Base-by-base conservation (phyloP, 306 rosid species). In the Inga leiocalycina region DNA sequence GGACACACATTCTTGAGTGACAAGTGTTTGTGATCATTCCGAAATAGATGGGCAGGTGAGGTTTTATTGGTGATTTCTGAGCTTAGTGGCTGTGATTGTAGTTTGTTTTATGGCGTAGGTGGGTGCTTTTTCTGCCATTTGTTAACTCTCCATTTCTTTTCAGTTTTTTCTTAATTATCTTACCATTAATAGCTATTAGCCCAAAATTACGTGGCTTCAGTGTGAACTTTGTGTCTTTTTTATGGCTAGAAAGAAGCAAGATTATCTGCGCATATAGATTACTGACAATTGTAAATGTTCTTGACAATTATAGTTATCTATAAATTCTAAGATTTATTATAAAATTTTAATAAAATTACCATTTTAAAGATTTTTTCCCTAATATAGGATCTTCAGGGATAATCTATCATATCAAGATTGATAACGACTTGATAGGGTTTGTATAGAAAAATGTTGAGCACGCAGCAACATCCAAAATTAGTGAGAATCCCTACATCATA, bases 41-140 rank as follows among this genome's bases (percentile, higher is more conserved):
- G 88, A 81, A 85, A 86, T 74, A 43, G 16, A 72, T 70, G 94
- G 84, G 19, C 86, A 46, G 91, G 84, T 84, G 91, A 88, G 88
- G 76, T 73, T 86, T 86, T 88, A 14, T 59, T 74, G 89, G 85
- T 44, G 80, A 85, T 51, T 44, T 86, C 41, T 67, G n/a, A 57
- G 56, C 78, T 49, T 57, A 41, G 79, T 76, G 82, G 82, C 34
- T 64, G 73, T 77, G 72, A 77, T 81, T 69, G 80, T 78, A 24
- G 85, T 75, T 86, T 61, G 74, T 62, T 66, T 10, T 43, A n/a
- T 32, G 43, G 48, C 67, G 22, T 24, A 27, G 51, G 56, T 68
- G 45, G 56, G 56, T 59, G 70, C 64, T 75, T 76, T 68, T 17
- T 30, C 57, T 85, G 78, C 73, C 87, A 82, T 82, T n/a, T 79